A percentile compares a stretch with the other conserved stretches of the same genome.
Conservation (phyloP, 2,329 filamentous ascomycete species). For the Colletotrichum navitas region DNA sequence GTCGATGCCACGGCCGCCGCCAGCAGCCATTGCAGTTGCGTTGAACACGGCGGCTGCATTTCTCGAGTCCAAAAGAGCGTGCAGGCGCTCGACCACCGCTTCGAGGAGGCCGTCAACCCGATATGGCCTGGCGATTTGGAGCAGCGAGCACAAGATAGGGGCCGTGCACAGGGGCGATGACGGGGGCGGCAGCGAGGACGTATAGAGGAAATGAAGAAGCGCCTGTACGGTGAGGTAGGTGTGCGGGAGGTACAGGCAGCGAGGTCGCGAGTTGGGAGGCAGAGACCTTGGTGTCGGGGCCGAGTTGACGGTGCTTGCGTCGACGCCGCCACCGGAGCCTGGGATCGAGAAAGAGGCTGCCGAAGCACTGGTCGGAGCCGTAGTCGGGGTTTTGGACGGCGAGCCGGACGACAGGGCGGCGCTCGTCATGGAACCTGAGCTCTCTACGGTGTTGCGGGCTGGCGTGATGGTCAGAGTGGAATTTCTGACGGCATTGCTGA, state of each 20-base stretch:
- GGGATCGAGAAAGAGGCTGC: constrained; percentile 30
- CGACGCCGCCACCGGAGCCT: constrained; percentile 51
- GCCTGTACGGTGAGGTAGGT: constrained; percentile 91
- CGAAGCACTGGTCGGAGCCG: constrained; percentile 59
- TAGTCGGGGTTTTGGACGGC: constrained; percentile 57
- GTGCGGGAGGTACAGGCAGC: constrained; percentile 93
- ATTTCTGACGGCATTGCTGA: constrained; percentile 72
- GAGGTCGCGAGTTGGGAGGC: constrained; percentile 76
- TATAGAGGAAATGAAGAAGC: constrained; percentile 93
- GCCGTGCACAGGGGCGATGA: constrained; percentile 87
- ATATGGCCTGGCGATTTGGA: constrained; percentile 94
- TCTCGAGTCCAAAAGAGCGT: constrained; percentile 88
- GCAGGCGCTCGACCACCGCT: constrained; percentile 90
- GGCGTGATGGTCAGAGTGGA: constrained; percentile 90
- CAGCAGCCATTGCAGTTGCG: constrained; percentile 96
- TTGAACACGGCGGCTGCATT: constrained; percentile 99
- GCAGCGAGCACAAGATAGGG: constrained; percentile 93
- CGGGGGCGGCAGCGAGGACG: constrained; percentile 83
- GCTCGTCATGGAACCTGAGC: constrained; percentile 60
- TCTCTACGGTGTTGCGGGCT: constrained; percentile 64
- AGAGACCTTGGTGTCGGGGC: constrained; percentile 69
- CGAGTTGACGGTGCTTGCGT: constrained; percentile 64
- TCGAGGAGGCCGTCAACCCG: constrained; percentile 93
- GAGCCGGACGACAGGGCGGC: constrained; percentile 57
- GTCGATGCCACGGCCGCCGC: constrained; percentile 86